Conservation (phyloP, 495 filamentous ascomycete genomes). For the Penicillium maclennaniae region DNA sequence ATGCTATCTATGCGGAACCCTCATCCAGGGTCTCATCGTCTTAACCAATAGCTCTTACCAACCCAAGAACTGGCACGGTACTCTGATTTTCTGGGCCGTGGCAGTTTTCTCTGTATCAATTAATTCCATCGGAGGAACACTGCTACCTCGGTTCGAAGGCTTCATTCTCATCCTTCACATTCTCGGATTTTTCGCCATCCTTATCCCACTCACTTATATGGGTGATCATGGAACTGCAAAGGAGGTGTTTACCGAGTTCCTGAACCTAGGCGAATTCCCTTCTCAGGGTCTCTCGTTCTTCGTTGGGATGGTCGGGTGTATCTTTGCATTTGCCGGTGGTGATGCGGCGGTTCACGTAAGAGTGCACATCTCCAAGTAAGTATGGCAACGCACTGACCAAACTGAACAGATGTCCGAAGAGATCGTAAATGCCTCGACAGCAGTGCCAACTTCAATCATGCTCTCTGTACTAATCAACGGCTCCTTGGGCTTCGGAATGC, state of each 20-base stretch:
- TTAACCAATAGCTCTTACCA: constrained; percentile 35
- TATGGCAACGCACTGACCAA: background rate
- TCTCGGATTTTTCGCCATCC: constrained; percentile 48
- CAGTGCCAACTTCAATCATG: constrained; percentile 46
- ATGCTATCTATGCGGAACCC: constrained; percentile 37
- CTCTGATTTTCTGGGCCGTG: constrained; percentile 41
- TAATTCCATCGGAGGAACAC: constrained; percentile 38
- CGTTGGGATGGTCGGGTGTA: constrained; percentile 38
- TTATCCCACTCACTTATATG: constrained; percentile 47
- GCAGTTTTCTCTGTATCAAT: constrained; percentile 34
- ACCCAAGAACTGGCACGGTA: constrained; percentile 38
- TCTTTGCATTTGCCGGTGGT: constrained; percentile 41
- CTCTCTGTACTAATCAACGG: constrained; percentile 47
- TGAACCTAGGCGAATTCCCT: constrained; percentile 43
- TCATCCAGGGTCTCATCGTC: constrained; percentile 40
- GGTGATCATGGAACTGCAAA: constrained; percentile 37
- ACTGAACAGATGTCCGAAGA: constrained; percentile 51
- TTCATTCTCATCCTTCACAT: constrained; percentile 48
- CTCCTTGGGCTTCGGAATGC: constrained; percentile 47
- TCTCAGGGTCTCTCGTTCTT: constrained; percentile 42
- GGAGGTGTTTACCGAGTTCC: constrained; percentile 46
- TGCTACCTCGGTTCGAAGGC: constrained; percentile 43
- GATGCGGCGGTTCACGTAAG: constrained; percentile 43
- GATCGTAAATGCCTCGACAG: constrained; percentile 41
- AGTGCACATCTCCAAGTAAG: background rate